phyloP scores from a whole-genome alignment of 176 grass and related monocot genomes.

The Alopecurus myosuroides region DNA sequence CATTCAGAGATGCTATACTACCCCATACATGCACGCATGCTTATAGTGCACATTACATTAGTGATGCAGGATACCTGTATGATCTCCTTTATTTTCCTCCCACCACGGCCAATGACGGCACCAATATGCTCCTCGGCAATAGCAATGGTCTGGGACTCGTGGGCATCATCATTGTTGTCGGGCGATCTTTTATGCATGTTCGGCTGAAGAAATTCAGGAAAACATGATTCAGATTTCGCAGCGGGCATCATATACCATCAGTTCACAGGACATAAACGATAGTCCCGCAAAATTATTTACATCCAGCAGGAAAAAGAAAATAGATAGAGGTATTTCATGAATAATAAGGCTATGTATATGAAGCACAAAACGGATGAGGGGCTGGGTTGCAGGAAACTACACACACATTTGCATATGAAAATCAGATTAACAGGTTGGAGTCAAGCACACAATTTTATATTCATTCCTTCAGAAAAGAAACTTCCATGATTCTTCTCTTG shows the following conservation, averaged over 20 bases:
- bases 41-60: background rate
- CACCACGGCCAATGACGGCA: constrained; percentile 73
- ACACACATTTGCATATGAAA: background rate
- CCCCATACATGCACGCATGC: background rate
- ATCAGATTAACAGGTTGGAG: background rate
- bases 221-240: background rate
- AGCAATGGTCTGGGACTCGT: constrained; percentile 65
- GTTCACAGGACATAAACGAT: background rate
- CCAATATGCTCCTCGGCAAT: constrained; percentile 92
- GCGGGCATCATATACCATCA: background rate
- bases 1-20: background rate
- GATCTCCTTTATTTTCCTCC: constrained; percentile 90
- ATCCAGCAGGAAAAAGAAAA: background rate
- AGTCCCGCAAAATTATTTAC: background rate
- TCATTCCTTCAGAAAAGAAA: background rate
- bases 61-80: constrained; percentile 47
- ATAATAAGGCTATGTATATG: background rate
- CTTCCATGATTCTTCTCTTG: background rate
- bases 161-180: constrained; percentile 39
- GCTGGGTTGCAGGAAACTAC: background rate
- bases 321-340: background rate
- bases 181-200: constrained; percentile 35
- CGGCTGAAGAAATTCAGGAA: constrained; percentile 29
- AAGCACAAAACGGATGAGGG: background rate
- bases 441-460: background rate